Percentiles rank a stretch among this genome's conserved stretches.
phyloP scores from a whole-genome alignment of 176 grass and related monocot genomes.

The Avena atlantica region DNA sequence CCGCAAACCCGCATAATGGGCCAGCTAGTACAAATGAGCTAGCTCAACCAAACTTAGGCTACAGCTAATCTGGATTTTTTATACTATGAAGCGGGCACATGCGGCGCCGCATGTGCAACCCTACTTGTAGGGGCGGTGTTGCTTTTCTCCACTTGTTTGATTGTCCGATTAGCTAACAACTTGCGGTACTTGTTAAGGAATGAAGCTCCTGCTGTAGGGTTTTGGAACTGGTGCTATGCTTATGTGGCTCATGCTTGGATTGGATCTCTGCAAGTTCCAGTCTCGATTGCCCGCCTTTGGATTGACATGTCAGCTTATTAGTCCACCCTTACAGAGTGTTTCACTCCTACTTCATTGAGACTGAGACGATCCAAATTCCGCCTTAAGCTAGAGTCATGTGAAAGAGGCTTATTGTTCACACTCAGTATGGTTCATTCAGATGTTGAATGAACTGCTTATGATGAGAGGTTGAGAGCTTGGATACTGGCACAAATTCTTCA shows the following conservation, averaged over 20 bases:
- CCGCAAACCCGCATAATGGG: too few relatives aligned
- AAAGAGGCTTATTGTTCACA: neutral
- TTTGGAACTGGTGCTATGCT: neutral
- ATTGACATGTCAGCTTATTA: neutral
- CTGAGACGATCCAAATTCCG: neutral
- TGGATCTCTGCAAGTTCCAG: neutral
- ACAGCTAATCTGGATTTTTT: too few relatives aligned
- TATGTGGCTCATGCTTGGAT: neutral
- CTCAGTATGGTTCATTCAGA: neutral
- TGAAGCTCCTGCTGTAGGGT: neutral
- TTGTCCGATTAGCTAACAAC: neutral
- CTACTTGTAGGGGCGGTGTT: neutral
- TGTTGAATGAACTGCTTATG: neutral
- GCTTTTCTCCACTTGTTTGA: neutral
- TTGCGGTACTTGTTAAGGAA: neutral
- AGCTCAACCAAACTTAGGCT: too few relatives aligned
- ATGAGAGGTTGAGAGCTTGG: neutral
- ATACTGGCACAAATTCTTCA: constrained; percentile 1
- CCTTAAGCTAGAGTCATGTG: neutral
- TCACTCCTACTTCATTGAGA: neutral
- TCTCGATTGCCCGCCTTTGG: neutral
- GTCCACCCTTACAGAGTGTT: neutral
- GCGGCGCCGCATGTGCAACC: too few relatives aligned
- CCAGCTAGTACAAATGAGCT: too few relatives aligned
- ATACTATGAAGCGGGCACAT: too few relatives aligned